Base-by-base conservation (phyloP, 768 basidiomycete species). In the Kwoniella sp. region DNA sequence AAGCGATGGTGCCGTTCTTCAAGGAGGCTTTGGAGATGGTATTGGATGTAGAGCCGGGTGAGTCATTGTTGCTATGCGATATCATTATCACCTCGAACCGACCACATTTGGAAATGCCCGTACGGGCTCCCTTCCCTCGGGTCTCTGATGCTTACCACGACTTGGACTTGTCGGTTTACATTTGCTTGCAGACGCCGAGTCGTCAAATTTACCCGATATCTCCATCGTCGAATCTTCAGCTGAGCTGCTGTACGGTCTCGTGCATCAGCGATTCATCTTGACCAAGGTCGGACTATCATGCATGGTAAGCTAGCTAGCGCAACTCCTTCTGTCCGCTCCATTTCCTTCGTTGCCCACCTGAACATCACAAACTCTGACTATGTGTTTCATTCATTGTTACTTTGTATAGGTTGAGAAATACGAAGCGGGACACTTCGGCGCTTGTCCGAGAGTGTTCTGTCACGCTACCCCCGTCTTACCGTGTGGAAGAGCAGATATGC, bases 11-110 rank as follows among this genome's bases (percentile, higher is more conserved):
- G 19, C 96, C 96, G 8, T 99, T 99, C 79, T 99, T 95, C 92
- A 98, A 97, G 80, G 96, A 99, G 80, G 96, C 96, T 49, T 90
- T 99, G 89, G 96, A 99, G 83, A 99, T 99, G 96, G 92, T 99
- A 17, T 82, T 99, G 69, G 96, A 99, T 82, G 95, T 98, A 57
- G 96, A 99, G 82, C 92, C 96, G 83, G 93, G 95, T 94, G 78
- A 80, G 88, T 79, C 8, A 27, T n/a, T n/a, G n/a, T n/a, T n/a
- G n/a, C n/a, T n/a, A 33, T 13, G 25, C 47, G 22, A 33, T n/a
- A 33, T 65, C 48, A 49, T n/a, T 33, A 22, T 37, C 36, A n/a
- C n/a, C n/a, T n/a, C n/a, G n/a, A n/a, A n/a, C n/a, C n/a, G n/a
- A 6, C 21, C 21, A 19, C 27, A 22, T 36, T 12, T n/a, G n/a